A percentile compares a stretch with the other conserved stretches of the same genome.
Conservation (phyloP, 2,329 filamentous ascomycete genomes). For the Penicillium sp. region DNA sequence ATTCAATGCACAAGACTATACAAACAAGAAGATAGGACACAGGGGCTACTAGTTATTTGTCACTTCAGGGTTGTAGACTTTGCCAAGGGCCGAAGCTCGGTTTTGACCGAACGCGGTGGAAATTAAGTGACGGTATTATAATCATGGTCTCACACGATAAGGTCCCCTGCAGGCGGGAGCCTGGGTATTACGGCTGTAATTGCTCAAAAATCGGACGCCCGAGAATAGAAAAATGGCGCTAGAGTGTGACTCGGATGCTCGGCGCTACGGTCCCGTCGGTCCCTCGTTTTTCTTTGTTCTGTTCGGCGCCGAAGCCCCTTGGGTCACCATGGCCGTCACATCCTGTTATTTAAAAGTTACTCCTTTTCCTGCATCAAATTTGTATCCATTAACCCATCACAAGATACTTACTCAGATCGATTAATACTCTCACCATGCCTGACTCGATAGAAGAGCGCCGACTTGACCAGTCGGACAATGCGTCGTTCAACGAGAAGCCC, state of each 20-base stretch:
- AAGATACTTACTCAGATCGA: background rate
- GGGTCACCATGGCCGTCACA: background rate
- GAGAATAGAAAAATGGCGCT: background rate
- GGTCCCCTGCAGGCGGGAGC: background rate
- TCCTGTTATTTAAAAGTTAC: background rate
- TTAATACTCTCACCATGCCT: background rate
- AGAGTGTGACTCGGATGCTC: background rate
- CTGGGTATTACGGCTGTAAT: background rate
- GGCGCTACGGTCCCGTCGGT: background rate
- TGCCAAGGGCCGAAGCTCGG: background rate
- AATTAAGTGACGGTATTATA: background rate
- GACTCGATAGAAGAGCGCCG: background rate
- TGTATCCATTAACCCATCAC: background rate
- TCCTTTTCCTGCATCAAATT: background rate
- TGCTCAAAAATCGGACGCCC: background rate
- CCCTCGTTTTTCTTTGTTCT: background rate
- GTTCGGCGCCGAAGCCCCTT: constrained; percentile 3
- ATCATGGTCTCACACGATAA: background rate
- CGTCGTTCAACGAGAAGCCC: background rate
- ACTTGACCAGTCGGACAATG: background rate
- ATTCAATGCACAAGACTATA: background rate
- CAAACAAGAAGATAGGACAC: background rate
- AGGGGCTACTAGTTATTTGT: background rate
- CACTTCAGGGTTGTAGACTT: background rate
- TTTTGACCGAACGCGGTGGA: background rate